Conservation (phyloP, 352 stramenopile genomes). For the Globisporangium ultimum region DNA sequence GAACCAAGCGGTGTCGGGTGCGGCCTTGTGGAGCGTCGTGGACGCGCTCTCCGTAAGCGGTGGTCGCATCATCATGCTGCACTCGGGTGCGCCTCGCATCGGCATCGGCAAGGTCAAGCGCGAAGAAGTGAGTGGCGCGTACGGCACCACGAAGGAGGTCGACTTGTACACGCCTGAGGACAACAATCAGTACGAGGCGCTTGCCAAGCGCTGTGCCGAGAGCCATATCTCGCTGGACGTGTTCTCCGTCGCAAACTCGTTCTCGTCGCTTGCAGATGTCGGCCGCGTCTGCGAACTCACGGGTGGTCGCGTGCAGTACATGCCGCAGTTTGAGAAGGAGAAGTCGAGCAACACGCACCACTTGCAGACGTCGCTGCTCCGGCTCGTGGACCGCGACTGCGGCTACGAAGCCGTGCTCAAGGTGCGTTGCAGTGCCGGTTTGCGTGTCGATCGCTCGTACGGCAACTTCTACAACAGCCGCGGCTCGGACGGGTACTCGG, state of each 20-base stretch:
- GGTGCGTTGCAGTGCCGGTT: conserved; percentile 77
- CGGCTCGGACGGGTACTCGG: conserved; percentile 49
- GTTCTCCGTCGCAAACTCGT: conserved; percentile 82
- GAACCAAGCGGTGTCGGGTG: conserved; percentile 75
- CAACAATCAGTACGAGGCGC: conserved; percentile 63
- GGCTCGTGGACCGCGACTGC: conserved; percentile 66
- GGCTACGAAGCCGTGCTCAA: conserved; percentile 89
- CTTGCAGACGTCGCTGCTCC: conserved; percentile 68
- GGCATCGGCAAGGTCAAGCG: conserved; percentile 76
- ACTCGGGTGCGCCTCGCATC: conserved; percentile 68
- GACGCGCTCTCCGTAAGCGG: conserved; percentile 60
- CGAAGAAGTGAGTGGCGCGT: conserved; percentile 74
- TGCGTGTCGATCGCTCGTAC: conserved; percentile 85
- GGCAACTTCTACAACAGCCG: conserved; percentile 74
- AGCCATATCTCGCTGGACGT: conserved; percentile 84
- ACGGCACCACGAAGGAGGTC: conserved; percentile 84
- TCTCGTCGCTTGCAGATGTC: conserved; percentile 78
- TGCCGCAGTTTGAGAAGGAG: conserved; percentile 87
- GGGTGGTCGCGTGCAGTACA: conserved; percentile 80
- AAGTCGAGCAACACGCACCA: conserved; percentile 78
- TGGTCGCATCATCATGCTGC: conserved; percentile 71
- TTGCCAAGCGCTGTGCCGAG: conserved; percentile 68
- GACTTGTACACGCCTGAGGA: conserved; percentile 76
- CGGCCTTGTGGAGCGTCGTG: conserved; percentile 74
- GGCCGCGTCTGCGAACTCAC: conserved; percentile 82